Conservation (phyloP, 2,329 filamentous ascomycete species). For the Harringtonia lauricola region DNA sequence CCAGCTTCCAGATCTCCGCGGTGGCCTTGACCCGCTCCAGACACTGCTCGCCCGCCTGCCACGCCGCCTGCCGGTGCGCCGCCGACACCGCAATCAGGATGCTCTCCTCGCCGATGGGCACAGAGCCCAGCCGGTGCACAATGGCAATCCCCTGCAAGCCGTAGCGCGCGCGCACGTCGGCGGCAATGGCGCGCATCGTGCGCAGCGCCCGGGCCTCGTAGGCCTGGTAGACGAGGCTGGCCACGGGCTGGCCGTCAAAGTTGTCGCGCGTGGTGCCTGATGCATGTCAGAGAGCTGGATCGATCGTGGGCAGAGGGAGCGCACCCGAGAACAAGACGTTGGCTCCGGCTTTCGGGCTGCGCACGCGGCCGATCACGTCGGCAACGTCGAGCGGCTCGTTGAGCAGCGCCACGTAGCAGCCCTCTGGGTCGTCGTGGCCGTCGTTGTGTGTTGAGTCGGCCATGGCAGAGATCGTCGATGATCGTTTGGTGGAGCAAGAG, state of each 20-base stretch:
- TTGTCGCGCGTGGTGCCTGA: slow-evolving; percentile 66
- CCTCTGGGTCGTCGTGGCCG: slow-evolving; percentile 15
- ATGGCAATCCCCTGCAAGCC: slow-evolving; percentile 64
- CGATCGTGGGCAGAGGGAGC: no score
- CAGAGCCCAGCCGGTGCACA: slow-evolving; percentile 72
- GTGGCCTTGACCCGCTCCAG: slow-evolving; percentile 75
- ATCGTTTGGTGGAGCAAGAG: neutral
- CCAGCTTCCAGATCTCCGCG: slow-evolving; percentile 93
- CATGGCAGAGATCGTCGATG: no score
- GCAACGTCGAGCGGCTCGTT: slow-evolving; percentile 46
- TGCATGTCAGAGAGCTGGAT: slow-evolving; percentile 8
- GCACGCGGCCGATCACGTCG: slow-evolving; percentile 52
- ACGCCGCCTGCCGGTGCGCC: slow-evolving; percentile 74
- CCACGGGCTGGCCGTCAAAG: slow-evolving; percentile 61
- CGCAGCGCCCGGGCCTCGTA: slow-evolving; percentile 61
- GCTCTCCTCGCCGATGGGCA: slow-evolving; percentile 86
- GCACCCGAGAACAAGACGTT: slow-evolving; percentile 68
- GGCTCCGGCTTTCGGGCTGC: slow-evolving; percentile 62
- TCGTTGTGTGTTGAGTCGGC: no score
- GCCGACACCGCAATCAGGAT: slow-evolving; percentile 81
- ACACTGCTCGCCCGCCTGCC: slow-evolving; percentile 80
- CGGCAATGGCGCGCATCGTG: slow-evolving; percentile 56
- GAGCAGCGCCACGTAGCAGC: slow-evolving; percentile 60
- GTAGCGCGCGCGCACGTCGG: slow-evolving; percentile 46
- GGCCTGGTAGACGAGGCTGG: slow-evolving; percentile 63